Evolutionary conservation across 805 yeast genomes (phyloP), one percentile per base, ranked within the genome.

Genomic region (Saturnispora kantuleensis): DNA sequence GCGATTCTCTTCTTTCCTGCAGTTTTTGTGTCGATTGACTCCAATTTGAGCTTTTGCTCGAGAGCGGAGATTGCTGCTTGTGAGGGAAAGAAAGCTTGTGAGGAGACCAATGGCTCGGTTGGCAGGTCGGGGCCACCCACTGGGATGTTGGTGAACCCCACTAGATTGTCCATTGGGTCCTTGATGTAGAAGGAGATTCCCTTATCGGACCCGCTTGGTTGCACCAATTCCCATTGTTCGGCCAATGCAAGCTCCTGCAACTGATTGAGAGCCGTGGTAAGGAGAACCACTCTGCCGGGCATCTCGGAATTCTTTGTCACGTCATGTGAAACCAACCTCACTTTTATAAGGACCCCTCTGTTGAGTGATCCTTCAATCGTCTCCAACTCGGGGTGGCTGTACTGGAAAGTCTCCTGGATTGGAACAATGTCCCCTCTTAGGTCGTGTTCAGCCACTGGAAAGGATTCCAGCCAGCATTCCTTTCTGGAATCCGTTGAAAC

Each of bases 401-500:
- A 59, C 45, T 59, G 61, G 29, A 49, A 35, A 2, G 63, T 60
- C 43, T 60, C 63, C 49, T 74, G 77, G 35, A 66, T 63, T 26
- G 68, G 68, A n/a, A 58, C 39, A 8, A 52, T 39, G 15, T 43
- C 38, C 1, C 53, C 57, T 3, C 48, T 42, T 10, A 39, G 15
- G 38, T 53, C 56, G 12, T 54, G 13, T 38, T 54, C 50, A 1
- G 56, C 43, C 35, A 73, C 64, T 16, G 84, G 86, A 59, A 77
- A 81, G 17, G 79, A 65, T 59, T 81, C 84, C 39, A 84, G 58
- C 94, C 94, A 84, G 28, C 76, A 62, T 61, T 84, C 94, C 50
- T 69, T 73, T 41, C 80, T 56, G 1, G 89, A 81, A 50, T 81
- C 86, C 46, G 67, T 69, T 8, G 86, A 73, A 38, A 83, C 66